A percentile compares a stretch with the other conserved stretches of the same genome.
Evolutionary conservation across 305 asterid genomes (phyloP).

Genomic region (Solanum hybrid): DNA sequence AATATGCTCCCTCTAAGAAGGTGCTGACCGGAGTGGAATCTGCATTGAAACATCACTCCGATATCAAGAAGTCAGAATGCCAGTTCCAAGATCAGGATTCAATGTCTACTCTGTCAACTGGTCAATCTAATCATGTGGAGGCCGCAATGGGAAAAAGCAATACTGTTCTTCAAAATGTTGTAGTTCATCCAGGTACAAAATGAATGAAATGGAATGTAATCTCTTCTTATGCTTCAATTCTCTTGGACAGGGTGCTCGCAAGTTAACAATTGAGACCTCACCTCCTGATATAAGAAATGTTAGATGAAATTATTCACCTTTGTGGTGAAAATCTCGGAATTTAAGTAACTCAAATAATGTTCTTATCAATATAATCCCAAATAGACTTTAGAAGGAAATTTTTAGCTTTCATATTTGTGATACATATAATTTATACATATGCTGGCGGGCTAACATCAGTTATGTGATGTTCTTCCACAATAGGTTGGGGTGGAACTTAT

Average conservation of each 20-base stretch:
- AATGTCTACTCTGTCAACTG: background rate
- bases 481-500: conserved; percentile 23
- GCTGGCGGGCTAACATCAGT: background rate
- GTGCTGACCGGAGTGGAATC: conserved; percentile 12
- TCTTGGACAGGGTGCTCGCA: background rate
- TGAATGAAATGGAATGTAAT: background rate
- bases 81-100: conserved; percentile 1
- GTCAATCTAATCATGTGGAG: background rate
- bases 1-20: conserved; percentile 25
- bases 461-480: background rate
- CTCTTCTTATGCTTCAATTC: background rate
- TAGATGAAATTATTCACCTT: background rate
- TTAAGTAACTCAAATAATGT: background rate
- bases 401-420: background rate
- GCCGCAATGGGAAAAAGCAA: conserved; percentile 24
- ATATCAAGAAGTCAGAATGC: conserved; percentile 27
- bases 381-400: background rate
- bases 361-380: background rate
- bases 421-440: background rate
- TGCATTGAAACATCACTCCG: conserved; percentile 8
- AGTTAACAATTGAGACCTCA: background rate
- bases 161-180: conserved; percentile 23
- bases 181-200: conserved; percentile 35
- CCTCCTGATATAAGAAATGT: background rate
- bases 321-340: background rate